These are phyloP conservation scores for Linum lewisii DNA, from an alignment of 345 rosid species.

Conservation along the genomic window DNA sequence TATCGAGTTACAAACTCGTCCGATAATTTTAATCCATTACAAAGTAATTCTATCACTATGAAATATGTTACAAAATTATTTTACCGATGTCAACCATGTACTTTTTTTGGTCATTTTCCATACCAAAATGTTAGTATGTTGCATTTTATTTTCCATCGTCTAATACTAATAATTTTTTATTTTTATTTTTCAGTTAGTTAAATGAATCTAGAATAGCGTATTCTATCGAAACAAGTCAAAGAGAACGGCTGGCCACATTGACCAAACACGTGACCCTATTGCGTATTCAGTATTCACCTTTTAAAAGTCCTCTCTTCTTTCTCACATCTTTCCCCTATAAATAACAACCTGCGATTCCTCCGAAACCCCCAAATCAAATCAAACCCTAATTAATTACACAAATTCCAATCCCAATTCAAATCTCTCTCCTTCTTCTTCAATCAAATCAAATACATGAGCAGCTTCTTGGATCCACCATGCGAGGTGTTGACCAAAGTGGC, in stretches of 20 bases:
- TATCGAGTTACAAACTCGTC: no score
- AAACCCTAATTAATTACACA: neutral
- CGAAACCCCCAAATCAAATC: neutral
- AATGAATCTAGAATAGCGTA: neutral
- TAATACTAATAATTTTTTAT: no score
- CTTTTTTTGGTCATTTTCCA: no score
- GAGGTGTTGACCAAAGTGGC: conserved; percentile 37
- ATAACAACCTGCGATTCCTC: neutral
- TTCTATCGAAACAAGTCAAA: neutral
- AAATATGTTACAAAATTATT: no score
- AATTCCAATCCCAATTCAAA: neutral
- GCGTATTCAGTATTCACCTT: neutral
- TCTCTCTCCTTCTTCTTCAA: neutral
- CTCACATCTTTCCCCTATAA: neutral
- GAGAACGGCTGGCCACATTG: neutral
- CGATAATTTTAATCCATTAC: no score
- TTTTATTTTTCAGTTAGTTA: no score
- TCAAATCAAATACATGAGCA: neutral
- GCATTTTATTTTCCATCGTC: no score
- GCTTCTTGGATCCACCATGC: neutral
- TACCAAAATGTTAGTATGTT: no score
- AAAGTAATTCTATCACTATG: no score
- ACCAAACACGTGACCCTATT: neutral
- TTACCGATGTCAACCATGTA: no score
- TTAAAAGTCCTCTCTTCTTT: neutral